A percentile compares a stretch with the other conserved stretches of the same genome.
Conservation (phyloP, 139 green algal genomes). For the Desmodesmus armatus region DNA sequence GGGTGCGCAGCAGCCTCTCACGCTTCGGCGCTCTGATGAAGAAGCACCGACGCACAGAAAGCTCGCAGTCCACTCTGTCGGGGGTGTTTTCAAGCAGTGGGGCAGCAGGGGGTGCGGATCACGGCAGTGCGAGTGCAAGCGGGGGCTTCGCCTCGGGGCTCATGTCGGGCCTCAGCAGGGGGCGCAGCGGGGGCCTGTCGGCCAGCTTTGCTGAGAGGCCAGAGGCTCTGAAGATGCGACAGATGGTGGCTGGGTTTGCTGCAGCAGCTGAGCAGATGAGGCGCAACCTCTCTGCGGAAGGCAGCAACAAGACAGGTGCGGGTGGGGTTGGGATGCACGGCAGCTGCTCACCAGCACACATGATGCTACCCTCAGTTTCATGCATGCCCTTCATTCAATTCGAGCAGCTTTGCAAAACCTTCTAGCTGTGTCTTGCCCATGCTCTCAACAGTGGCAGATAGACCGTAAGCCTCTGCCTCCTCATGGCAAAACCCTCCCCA, state of each 20-base stretch:
- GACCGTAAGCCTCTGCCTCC: background rate
- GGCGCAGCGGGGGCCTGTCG: too few relatives aligned
- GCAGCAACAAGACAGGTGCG: background rate
- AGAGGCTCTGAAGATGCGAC: constrained; percentile 20
- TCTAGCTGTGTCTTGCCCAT: background rate
- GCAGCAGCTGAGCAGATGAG: constrained; percentile 19
- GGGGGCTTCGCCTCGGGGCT: too few relatives aligned
- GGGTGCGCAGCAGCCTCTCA: background rate
- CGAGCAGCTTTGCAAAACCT: background rate
- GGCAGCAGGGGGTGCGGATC: too few relatives aligned
- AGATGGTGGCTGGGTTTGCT: constrained; percentile 16
- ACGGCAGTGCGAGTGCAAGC: background rate
- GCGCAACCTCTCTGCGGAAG: background rate
- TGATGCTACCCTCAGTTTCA: background rate
- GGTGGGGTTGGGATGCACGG: background rate
- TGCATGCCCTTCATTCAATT: background rate
- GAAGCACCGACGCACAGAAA: constrained; percentile 56
- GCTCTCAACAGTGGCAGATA: background rate
- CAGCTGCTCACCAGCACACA: background rate
- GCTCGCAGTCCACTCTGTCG: constrained; percentile 33
- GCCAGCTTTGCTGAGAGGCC: constrained; percentile 5
- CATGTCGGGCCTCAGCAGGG: too few relatives aligned
- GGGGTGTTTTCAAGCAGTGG: background rate
- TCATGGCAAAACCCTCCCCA: too few relatives aligned
- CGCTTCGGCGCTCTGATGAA: constrained; percentile 46